Conservation (phyloP, 1,139 yeast genomes). For the Lodderomyces margitis region DNA sequence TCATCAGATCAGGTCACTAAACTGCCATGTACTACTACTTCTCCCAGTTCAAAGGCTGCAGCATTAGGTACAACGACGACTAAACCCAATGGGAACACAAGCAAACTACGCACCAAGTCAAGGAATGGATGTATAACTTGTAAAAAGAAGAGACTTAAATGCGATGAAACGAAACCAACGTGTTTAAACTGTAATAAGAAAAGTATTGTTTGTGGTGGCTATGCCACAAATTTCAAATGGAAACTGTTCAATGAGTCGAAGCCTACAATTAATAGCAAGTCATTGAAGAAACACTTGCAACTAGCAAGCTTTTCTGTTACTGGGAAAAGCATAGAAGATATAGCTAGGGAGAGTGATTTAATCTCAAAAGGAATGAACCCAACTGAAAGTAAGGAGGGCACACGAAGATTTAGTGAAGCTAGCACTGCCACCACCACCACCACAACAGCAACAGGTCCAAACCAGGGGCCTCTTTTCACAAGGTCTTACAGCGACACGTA, state of each 20-base stretch:
- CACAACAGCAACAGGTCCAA: background rate
- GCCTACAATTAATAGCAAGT: background rate
- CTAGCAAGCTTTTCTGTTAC: constrained; percentile 54
- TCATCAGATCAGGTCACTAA: background rate
- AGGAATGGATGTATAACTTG: constrained; percentile 88
- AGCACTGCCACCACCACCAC: background rate
- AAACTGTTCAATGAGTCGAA: constrained; percentile 40
- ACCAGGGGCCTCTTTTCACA: constrained; percentile 11
- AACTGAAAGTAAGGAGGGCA: constrained; percentile 4
- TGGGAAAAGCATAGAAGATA: constrained; percentile 49
- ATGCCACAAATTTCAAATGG: constrained; percentile 65
- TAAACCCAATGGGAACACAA: no score
- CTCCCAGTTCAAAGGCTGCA: background rate
- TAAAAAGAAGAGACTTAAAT: constrained; percentile 82
- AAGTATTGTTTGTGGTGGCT: constrained; percentile 74
- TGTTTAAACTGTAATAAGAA: constrained; percentile 78
- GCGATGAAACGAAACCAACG: constrained; percentile 81
- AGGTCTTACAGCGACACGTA: constrained; percentile 7
- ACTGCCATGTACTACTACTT: background rate
- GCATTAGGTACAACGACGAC: background rate
- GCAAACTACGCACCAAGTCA: constrained; percentile 45
- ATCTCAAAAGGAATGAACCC: constrained; percentile 53
- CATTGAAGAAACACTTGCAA: constrained; percentile 45
- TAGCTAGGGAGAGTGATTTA: constrained; percentile 47
- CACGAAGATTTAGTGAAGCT: background rate